Evolutionary conservation across 1,284 basidiomycete species (phyloP).

Genomic region (Pseudozyma thailandica): DNA sequence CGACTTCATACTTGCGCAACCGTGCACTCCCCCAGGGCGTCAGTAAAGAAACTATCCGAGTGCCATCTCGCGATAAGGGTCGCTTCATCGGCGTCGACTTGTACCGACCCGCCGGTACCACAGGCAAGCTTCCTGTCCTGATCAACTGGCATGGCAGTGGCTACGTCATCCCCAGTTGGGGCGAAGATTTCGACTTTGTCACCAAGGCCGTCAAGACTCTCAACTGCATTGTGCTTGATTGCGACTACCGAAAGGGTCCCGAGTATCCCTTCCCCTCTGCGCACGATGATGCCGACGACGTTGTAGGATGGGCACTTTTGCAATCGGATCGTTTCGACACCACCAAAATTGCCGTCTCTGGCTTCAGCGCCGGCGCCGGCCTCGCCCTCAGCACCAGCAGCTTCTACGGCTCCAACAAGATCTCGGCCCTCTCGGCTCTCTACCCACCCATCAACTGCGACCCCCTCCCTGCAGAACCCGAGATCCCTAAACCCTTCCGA

Average conservation of each 20-base stretch:
- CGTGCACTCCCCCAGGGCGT: slow-evolving; percentile 14
- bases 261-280: slow-evolving; percentile 54
- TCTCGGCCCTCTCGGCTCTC: slow-evolving; percentile 43
- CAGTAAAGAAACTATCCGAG: slow-evolving; percentile 21
- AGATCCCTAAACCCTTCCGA: slow-evolving; percentile 12
- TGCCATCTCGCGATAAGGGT: slow-evolving; percentile 38
- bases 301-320: slow-evolving; percentile 41
- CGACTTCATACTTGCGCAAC: slow-evolving; percentile 25
- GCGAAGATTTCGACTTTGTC: slow-evolving; percentile 36
- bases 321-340: slow-evolving; percentile 43
- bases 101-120: slow-evolving; percentile 26
- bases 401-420: slow-evolving; percentile 30
- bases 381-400: slow-evolving; percentile 46
- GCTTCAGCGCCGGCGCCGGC: slow-evolving; percentile 60
- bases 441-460: slow-evolving; percentile 46
- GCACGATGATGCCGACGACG: slow-evolving; percentile 52
- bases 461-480: background rate
- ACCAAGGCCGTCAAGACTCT: slow-evolving; percentile 29
- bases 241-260: slow-evolving; percentile 63
- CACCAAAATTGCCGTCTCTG: slow-evolving; percentile 41
- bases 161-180: slow-evolving; percentile 40
- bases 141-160: slow-evolving; percentile 50
- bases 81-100: slow-evolving; percentile 37
- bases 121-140: slow-evolving; percentile 22
- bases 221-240: slow-evolving; percentile 30